Percentiles rank a stretch among this genome's conserved stretches.
phyloP scores from a whole-genome alignment of 345 rosid species.

The Aquilaria sinensis region DNA sequence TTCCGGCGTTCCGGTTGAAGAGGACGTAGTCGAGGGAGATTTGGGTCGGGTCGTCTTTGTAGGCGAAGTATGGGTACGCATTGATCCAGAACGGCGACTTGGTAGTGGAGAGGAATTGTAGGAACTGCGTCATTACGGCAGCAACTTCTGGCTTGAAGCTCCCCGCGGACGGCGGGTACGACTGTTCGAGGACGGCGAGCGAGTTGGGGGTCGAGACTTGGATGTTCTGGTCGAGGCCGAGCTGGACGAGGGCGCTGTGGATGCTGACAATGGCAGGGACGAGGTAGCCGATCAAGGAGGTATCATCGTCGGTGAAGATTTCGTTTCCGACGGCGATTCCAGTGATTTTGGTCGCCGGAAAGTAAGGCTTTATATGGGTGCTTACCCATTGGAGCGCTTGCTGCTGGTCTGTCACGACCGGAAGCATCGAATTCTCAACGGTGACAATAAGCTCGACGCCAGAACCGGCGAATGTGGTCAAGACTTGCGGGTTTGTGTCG shows the following conservation, averaged over 20 bases:
- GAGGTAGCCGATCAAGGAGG: slow-evolving; percentile 39
- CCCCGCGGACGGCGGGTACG: slow-evolving; percentile 92
- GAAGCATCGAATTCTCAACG: slow-evolving; percentile 65
- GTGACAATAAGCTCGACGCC: slow-evolving; percentile 71
- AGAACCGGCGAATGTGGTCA: slow-evolving; percentile 72
- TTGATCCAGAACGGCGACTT: slow-evolving; percentile 86
- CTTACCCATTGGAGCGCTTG: slow-evolving; percentile 81
- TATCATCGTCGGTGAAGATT: slow-evolving; percentile 49
- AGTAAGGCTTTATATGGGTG: slow-evolving; percentile 61
- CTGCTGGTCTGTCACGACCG: slow-evolving; percentile 50
- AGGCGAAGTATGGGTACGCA: slow-evolving; percentile 95
- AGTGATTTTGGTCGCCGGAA: slow-evolving; percentile 57
- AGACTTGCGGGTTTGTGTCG: slow-evolving; percentile 74
- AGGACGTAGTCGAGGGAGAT: slow-evolving; percentile 77
- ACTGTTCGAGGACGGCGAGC: slow-evolving; percentile 57
- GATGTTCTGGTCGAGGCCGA: slow-evolving; percentile 62
- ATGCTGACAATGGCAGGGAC: slow-evolving; percentile 80
- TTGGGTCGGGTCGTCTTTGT: slow-evolving; percentile 56
- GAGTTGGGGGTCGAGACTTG: slow-evolving; percentile 77
- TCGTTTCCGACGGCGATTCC: slow-evolving; percentile 81
- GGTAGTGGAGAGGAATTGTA: slow-evolving; percentile 49
- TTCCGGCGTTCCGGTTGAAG: slow-evolving; percentile 76
- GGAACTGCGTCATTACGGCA: slow-evolving; percentile 48
- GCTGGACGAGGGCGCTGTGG: slow-evolving; percentile 61
- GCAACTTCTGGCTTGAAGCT: slow-evolving; percentile 52